Evolutionary conservation across 768 basidiomycete species (phyloP).

Genomic region (Suillus tomentosus): DNA sequence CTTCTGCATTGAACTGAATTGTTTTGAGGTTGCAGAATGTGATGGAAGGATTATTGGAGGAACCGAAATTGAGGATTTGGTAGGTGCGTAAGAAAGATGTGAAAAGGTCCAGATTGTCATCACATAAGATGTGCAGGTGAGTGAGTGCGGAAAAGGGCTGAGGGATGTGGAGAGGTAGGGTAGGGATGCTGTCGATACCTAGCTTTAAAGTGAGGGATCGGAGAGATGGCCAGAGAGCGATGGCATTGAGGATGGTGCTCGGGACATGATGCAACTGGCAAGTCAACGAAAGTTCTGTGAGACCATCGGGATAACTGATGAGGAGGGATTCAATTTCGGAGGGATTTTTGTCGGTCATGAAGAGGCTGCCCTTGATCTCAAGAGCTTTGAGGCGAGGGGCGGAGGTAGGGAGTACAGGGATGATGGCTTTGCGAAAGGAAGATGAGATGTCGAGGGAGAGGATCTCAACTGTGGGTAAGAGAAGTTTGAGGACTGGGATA

Average conservation of each 20-base stretch:
- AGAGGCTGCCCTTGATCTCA: background rate
- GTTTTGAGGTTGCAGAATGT: background rate
- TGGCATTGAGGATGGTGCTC: background rate
- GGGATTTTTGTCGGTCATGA: background rate
- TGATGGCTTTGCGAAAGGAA: background rate
- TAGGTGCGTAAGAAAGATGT: background rate
- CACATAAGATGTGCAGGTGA: background rate
- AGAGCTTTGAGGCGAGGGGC: background rate
- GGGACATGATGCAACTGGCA: background rate
- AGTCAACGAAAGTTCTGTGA: background rate
- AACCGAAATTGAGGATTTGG: background rate
- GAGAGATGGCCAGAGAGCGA: background rate
- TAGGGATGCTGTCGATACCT: background rate
- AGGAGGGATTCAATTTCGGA: background rate
- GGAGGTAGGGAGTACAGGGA: background rate
- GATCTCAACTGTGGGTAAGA: background rate
- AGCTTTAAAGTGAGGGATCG: background rate
- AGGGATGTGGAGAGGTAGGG: background rate
- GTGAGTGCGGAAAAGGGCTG: background rate
- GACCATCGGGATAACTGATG: background rate
- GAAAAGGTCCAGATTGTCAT: background rate
- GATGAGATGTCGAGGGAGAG: background rate
- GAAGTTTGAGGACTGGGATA: background rate
- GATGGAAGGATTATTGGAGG: background rate
- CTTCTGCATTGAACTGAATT: background rate